Conservation (phyloP, 2,329 filamentous ascomycete genomes). For the Alternaria arbusti region DNA sequence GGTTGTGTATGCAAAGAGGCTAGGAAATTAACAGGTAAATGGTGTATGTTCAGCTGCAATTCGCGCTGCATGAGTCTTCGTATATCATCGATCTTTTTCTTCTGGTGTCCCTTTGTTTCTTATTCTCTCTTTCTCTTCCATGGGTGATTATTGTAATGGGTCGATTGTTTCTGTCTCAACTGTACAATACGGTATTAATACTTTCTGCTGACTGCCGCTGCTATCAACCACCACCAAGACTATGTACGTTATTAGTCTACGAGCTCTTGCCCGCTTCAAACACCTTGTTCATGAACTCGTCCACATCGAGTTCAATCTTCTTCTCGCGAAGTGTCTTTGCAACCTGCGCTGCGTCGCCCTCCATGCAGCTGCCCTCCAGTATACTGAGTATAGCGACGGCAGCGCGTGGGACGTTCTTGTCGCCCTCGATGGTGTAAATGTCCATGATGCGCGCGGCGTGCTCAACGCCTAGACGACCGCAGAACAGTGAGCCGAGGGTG, state of each 20-base stretch:
- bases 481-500: constrained; percentile 69
- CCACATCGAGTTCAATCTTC: constrained; percentile 25
- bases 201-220: neutral
- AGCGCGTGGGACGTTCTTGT: constrained; percentile 72
- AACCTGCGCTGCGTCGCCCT: constrained; percentile 44
- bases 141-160: neutral
- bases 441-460: constrained; percentile 79
- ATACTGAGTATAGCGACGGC: constrained; percentile 69
- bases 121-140: neutral
- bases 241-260: neutral
- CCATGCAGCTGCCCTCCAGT: constrained; percentile 54
- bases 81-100: constrained; percentile 7
- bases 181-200: constrained; percentile 1
- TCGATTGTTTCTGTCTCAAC: neutral
- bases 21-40: neutral
- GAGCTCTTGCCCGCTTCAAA: constrained; percentile 44
- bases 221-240: neutral
- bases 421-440: constrained; percentile 82
- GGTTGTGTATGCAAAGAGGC: neutral
- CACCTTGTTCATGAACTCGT: constrained; percentile 43
- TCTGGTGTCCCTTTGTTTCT: neutral
- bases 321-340: constrained; percentile 21
- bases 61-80: constrained; percentile 13
- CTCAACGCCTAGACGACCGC: constrained; percentile 68
- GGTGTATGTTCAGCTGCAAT: constrained; percentile 1